Conservation (phyloP, 768 basidiomycete genomes). For the Rhizopogon vinicolor region DNA sequence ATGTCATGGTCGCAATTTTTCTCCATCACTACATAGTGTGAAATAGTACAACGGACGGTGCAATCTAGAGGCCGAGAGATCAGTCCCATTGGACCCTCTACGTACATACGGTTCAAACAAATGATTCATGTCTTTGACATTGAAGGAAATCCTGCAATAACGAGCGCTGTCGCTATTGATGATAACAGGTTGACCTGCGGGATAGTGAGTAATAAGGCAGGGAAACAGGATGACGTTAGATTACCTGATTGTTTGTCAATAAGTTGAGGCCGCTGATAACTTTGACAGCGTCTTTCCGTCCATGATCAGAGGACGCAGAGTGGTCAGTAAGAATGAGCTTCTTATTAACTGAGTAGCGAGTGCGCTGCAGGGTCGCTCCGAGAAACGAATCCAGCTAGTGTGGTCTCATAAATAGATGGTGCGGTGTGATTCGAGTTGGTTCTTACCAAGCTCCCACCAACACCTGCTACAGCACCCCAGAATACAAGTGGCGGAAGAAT, state of each 20-base stretch:
- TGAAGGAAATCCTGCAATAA: conserved; percentile 31
- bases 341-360: conserved; percentile 60
- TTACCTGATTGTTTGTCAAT: conserved; percentile 81
- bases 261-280: conserved; percentile 60
- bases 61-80: no score
- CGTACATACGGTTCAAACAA: no score
- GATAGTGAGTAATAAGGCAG: neutral
- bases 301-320: conserved; percentile 18
- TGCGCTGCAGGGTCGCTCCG: conserved; percentile 83
- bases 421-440: neutral
- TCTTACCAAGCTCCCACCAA: conserved; percentile 74
- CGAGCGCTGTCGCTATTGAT: conserved; percentile 32
- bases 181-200: conserved; percentile 42
- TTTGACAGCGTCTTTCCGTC: conserved; percentile 43
- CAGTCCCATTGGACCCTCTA: no score
- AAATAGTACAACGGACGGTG: no score
- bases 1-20: neutral
- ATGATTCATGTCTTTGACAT: neutral
- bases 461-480: conserved; percentile 65
- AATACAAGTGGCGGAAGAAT: conserved; percentile 40
- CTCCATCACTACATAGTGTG: no score
- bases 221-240: neutral
- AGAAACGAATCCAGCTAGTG: conserved; percentile 76
- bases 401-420: conserved; percentile 1
- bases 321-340: conserved; percentile 64